Conservation (phyloP, 352 stramenopile species). For the Globisporangium nagaii region DNA sequence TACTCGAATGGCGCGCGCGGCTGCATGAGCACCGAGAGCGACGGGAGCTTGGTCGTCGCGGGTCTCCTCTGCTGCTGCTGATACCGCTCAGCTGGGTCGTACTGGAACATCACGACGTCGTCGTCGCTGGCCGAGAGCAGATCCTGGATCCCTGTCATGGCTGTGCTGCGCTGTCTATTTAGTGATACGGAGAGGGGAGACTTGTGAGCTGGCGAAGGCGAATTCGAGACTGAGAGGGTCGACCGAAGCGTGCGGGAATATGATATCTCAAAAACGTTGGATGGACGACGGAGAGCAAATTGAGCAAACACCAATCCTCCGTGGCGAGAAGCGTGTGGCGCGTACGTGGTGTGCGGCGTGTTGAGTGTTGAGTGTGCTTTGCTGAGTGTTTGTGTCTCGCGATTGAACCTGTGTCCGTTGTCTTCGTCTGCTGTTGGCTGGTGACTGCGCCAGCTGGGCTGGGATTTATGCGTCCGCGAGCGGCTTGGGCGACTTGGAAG, state of each 20-base stretch:
- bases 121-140: conserved; percentile 9
- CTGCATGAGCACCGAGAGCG: conserved; percentile 15
- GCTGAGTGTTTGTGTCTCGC: neutral
- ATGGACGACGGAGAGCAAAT: neutral
- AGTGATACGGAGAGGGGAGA: neutral
- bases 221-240: conserved; percentile 4
- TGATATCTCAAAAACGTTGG: conserved; percentile 8
- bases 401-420: neutral
- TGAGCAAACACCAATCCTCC: neutral
- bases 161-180: neutral
- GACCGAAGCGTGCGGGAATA: neutral
- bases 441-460: no score
- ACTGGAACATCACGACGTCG: conserved; percentile 5
- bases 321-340: no score
- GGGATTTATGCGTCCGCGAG: no score
- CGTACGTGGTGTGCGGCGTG: no score
- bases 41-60: neutral
- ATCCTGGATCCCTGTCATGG: conserved; percentile 6
- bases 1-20: neutral
- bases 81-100: conserved; percentile 9
- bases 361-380: neutral
- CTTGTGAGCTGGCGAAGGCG: neutral
- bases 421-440: neutral
- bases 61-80: neutral
- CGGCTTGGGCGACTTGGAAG: no score